Percentiles rank a stretch among this genome's conserved stretches.
Conservation (phyloP, 352 stramenopile species). For the Globisporangium lucens region DNA sequence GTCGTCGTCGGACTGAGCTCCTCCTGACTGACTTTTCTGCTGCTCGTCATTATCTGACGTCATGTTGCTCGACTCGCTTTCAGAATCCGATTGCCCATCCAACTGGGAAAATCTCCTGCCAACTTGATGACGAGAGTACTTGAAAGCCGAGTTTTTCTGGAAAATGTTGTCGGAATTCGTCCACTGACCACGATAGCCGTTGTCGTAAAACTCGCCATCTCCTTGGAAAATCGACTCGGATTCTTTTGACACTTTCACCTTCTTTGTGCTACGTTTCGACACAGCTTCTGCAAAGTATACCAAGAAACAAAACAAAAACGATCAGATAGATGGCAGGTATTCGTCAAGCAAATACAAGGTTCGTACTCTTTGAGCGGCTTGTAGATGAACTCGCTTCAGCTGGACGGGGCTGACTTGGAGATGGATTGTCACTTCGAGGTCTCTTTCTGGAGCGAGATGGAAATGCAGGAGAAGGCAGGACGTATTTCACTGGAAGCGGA, state of each 20-base stretch:
- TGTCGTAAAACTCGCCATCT: constrained; percentile 39
- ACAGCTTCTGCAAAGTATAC: constrained; percentile 4
- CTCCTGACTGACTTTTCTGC: constrained; percentile 27
- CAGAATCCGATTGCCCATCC: constrained; percentile 58
- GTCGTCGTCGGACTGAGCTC: constrained; percentile 28
- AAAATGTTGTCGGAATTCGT: constrained; percentile 31
- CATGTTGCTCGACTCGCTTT: constrained; percentile 46
- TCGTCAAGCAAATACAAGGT: background rate
- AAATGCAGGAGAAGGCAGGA: constrained; percentile 71
- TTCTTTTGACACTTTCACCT: constrained; percentile 19
- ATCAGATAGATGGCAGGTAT: constrained; percentile 3
- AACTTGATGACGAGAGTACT: constrained; percentile 20
- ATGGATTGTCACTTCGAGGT: constrained; percentile 44
- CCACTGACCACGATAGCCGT: background rate
- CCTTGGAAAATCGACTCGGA: constrained; percentile 39
- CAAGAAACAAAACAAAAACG: background rate
- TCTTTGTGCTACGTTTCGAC: constrained; percentile 20
- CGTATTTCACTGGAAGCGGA: constrained; percentile 61
- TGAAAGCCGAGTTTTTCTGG: constrained; percentile 29
- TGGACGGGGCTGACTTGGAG: constrained; percentile 24
- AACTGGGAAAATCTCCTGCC: constrained; percentile 31
- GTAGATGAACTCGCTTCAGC: constrained; percentile 11
- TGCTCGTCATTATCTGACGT: constrained; percentile 52
- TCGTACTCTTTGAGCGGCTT: background rate
- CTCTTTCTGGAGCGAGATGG: constrained; percentile 72